phyloP scores from a whole-genome alignment of 768 basidiomycete species.

The Suillus ampliporus region DNA sequence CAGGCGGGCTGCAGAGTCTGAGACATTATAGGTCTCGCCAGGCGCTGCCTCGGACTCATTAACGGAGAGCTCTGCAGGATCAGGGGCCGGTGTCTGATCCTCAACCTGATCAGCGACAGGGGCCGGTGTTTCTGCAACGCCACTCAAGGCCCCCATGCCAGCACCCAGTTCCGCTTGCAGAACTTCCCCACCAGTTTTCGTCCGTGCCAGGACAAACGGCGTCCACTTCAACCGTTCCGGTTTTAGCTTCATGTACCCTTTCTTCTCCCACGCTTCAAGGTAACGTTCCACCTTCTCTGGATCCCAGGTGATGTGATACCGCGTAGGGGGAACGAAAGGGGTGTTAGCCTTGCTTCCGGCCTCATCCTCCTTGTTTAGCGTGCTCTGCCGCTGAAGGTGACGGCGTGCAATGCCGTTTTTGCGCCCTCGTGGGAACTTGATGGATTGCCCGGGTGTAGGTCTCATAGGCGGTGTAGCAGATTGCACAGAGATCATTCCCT shows the following conservation, averaged over 20 bases:
- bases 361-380: conserved; percentile 49
- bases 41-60: conserved; percentile 22
- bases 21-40: conserved; percentile 10
- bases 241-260: conserved; percentile 76
- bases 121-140: conserved; percentile 13
- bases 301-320: conserved; percentile 82
- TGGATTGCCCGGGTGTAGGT: conserved; percentile 79
- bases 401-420: conserved; percentile 67
- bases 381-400: conserved; percentile 58
- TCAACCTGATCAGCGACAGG: conserved; percentile 26
- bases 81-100: conserved; percentile 28
- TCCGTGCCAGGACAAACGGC: conserved; percentile 78
- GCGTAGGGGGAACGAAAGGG: conserved; percentile 65
- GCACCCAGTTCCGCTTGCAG: conserved; percentile 26
- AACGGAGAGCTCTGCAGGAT: conserved; percentile 13
- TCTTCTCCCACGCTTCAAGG: conserved; percentile 71
- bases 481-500: conserved; percentile 72
- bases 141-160: conserved; percentile 18
- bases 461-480: conserved; percentile 53
- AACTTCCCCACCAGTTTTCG: conserved; percentile 34
- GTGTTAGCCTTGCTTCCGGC: conserved; percentile 47
- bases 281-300: conserved; percentile 66
- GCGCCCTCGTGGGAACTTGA: conserved; percentile 73
- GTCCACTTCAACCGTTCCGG: conserved; percentile 94
- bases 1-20: conserved; percentile 34